Percentiles rank a stretch among this genome's conserved stretches.
Evolutionary conservation across 2,329 filamentous ascomycete genomes (phyloP).

Genomic region (Eutypella sp.): DNA sequence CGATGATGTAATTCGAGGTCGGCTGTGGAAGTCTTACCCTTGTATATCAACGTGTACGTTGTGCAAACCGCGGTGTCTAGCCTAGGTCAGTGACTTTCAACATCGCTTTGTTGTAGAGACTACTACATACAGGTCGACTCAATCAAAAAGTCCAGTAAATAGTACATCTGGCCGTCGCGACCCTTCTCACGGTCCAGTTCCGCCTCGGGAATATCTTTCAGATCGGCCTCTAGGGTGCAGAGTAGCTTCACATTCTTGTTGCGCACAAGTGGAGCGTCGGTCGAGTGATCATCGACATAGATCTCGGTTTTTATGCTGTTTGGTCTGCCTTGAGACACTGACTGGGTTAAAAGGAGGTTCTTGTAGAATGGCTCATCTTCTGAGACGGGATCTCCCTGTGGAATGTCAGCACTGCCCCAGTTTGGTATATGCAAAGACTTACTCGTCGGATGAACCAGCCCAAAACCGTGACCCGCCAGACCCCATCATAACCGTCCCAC

Average conservation of each 20-base stretch:
- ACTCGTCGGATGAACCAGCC: conserved; percentile 39
- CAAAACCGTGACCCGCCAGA: conserved; percentile 26
- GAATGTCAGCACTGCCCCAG: not conserved
- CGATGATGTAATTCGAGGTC: not conserved
- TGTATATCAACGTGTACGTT: conserved; percentile 38
- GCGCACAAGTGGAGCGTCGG: conserved; percentile 27
- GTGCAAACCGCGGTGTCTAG: conserved; percentile 35
- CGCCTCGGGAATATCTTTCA: conserved; percentile 35
- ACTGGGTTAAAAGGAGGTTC: conserved; percentile 26
- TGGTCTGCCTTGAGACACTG: conserved; percentile 29
- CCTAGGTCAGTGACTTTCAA: not conserved
- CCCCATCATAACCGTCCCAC: conserved; percentile 8
- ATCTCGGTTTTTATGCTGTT: conserved; percentile 31
- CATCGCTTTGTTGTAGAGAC: not conserved
- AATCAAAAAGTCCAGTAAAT: conserved; percentile 34
- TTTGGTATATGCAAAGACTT: conserved; percentile 3
- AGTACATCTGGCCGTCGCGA: conserved; percentile 33
- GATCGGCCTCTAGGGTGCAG: conserved; percentile 34
- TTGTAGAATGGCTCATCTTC: conserved; percentile 34
- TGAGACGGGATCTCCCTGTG: conserved; percentile 32
- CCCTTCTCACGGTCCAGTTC: conserved; percentile 29
- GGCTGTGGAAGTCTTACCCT: conserved; percentile 25
- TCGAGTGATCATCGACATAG: conserved; percentile 27
- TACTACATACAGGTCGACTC: conserved; percentile 32
- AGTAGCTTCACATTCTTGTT: conserved; percentile 33